Evolutionary conservation across 2,329 filamentous ascomycete genomes (phyloP), one percentile per base, ranked within the genome.

Genomic region (Colletotrichum navitas): DNA sequence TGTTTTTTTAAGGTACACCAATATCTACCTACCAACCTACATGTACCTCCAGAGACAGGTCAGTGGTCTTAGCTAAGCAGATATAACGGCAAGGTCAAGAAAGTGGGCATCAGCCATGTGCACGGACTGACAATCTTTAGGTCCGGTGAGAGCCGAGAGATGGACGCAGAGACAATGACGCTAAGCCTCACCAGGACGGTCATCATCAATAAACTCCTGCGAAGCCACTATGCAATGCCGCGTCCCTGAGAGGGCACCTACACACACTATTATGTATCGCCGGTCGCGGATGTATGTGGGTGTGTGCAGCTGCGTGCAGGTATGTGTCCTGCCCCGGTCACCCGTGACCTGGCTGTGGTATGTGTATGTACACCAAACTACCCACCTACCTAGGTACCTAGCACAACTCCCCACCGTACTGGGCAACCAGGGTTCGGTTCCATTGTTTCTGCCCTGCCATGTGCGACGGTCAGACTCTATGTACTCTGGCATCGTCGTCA

Each of bases 81-180:
- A 39, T n/a, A 55, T n/a, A 45, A 29, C 11, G 45, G 12, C 21
- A n/a, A 49, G 12, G 12, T 7, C 4, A 7, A 7, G 5, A 12
- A 14, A 6, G 12, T 63, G 45, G 43, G 26, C 43, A 51, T 62
- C 43, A 55, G 10, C 10, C 10, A 36, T 29, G 61, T 21, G 63
- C 67, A 51, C 56, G 26, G 49, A 49, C 26, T 49, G 3, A 4
- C 36, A 14, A 61, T 49, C 29, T 56, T 41, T 62, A 63, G 56
- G 49, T 51, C 63, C 56, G 41, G 67, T 55, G 63, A 70, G 63
- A 66, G 45, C 67, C 67, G 67, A 70, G 32, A 66, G 24, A 32
- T 29, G 49, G 55, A 12, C 36, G 45, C n/a, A 36, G 12, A 32
- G 34, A 34, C 32, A 60, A 34, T 34, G 36, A 39, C 47, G 63